These are phyloP conservation scores for Lanmaoa pseudosensibilis DNA, from an alignment of 768 basidiomycete genomes.

Conservation along the genomic window DNA sequence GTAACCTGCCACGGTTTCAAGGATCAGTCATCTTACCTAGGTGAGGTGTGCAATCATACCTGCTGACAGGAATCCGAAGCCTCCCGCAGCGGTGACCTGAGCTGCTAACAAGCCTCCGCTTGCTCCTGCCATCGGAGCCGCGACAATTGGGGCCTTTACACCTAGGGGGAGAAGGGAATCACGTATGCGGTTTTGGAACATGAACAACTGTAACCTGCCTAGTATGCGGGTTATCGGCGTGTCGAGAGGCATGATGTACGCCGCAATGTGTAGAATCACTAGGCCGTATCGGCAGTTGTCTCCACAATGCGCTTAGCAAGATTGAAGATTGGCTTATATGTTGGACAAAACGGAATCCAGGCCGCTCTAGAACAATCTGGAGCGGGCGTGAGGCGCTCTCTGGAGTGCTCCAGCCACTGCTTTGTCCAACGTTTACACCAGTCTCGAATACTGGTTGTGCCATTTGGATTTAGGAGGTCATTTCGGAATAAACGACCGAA, in stretches of 20 bases:
- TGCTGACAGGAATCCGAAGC: slow-evolving; percentile 72
- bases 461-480: too few relatives aligned
- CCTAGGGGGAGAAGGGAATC: slow-evolving; percentile 35
- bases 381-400: too few relatives aligned
- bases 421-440: too few relatives aligned
- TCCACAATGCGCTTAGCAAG: too few relatives aligned
- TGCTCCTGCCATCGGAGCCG: slow-evolving; percentile 71
- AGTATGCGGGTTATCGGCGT: slow-evolving; percentile 52
- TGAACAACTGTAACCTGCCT: slow-evolving; percentile 35
- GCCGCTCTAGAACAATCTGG: too few relatives aligned
- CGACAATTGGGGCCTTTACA: slow-evolving; percentile 58
- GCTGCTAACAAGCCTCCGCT: slow-evolving; percentile 63
- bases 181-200: not conserved
- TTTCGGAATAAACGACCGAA: not conserved
- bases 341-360: too few relatives aligned
- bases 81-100: slow-evolving; percentile 64
- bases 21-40: slow-evolving; percentile 1
- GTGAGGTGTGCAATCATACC: slow-evolving; percentile 37
- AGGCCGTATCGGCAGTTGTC: not conserved
- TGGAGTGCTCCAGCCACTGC: too few relatives aligned
- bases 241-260: slow-evolving; percentile 21
- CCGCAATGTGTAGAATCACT: not conserved
- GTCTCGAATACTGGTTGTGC: too few relatives aligned
- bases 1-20: slow-evolving; percentile 42
- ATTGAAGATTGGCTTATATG: too few relatives aligned